Conservation (phyloP, 2,329 filamentous ascomycete genomes). For the Claviceps sp. region DNA sequence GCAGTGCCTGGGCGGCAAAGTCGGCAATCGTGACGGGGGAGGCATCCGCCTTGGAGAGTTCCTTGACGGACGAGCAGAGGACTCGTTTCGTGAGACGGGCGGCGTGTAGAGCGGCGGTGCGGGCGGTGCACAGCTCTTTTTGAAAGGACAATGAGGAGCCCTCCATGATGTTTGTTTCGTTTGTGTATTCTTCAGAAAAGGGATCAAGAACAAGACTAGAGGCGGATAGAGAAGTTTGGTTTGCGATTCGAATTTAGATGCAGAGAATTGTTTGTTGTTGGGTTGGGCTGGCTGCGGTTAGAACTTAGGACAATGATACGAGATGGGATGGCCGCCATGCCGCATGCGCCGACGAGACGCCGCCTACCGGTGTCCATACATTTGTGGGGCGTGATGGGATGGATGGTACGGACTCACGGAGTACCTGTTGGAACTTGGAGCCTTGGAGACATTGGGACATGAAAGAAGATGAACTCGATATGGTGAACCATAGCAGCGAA, state of each 20-base stretch:
- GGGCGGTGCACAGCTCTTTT: conserved; percentile 20
- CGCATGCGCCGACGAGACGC: no score
- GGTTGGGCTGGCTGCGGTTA: no score
- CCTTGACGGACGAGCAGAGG: conserved; percentile 29
- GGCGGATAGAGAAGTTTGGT: no score
- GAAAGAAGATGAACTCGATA: not conserved
- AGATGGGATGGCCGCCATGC: no score
- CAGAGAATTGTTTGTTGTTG: no score
- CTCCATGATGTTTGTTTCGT: not conserved
- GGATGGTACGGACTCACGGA: not conserved
- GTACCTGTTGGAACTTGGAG: not conserved
- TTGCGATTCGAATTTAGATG: no score
- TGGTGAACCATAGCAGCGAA: no score
- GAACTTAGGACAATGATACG: no score
- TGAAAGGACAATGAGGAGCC: not conserved
- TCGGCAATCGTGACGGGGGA: conserved; percentile 51
- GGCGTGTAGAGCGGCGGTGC: conserved; percentile 39
- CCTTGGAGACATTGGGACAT: not conserved
- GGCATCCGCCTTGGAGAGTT: conserved; percentile 42
- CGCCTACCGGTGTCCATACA: not conserved
- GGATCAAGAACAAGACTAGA: not conserved
- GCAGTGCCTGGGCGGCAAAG: conserved; percentile 48
- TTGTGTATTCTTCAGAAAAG: no score
- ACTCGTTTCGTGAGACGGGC: conserved; percentile 41
- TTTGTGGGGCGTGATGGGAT: not conserved